Base-by-base conservation (phyloP, 1,139 yeast species). In the Trichomonascaceae sp. region DNA sequence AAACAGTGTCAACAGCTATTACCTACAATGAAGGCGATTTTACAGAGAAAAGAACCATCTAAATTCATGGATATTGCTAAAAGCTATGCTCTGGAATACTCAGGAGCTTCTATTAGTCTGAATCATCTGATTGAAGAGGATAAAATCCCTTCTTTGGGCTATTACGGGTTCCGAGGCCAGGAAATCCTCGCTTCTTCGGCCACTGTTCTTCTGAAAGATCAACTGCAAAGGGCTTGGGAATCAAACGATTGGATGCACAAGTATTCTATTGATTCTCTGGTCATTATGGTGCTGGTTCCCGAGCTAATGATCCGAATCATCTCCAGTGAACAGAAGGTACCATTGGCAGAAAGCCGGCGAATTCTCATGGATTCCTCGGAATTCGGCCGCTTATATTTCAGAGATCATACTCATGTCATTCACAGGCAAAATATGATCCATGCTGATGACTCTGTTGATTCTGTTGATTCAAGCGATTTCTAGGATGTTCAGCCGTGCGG, bases 301-400 rank as follows among this genome's bases (percentile, higher is more conserved):
- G 61, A 58, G 24, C 44, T 55, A 6, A 52, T 53, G 52, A 53
- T 48, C 3, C 46, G 52, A 17, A 38, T 58, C 3, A 55, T 54
- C 8, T 15, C 43, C 18, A 41, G 27, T 43, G 59, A 51, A 45
- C 47, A 41, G 39, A 17, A 30, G 2, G 50, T 50, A 18, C 17
- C 47, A 18, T 50, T 13, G 17, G 18, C 38, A 6, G 15, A 24
- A 18, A 60, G 60, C 1, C 17, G 45, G 8, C 19, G 52, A 44
- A 39, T 57, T 5, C 47, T 58, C 22, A 44, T 32, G 1, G 58
- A 57, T 15, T 53, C 55, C 20, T 47, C 53, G 13, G 51, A 24
- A 7, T 58, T 55, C 47, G 61, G 61, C 8, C 47, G 45, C 10
- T 15, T 47, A n/a, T 48, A 53, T 22, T 58, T 47, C 24, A 32